Conservation (phyloP, 768 basidiomycete species). For the Lyophyllum atratum region DNA sequence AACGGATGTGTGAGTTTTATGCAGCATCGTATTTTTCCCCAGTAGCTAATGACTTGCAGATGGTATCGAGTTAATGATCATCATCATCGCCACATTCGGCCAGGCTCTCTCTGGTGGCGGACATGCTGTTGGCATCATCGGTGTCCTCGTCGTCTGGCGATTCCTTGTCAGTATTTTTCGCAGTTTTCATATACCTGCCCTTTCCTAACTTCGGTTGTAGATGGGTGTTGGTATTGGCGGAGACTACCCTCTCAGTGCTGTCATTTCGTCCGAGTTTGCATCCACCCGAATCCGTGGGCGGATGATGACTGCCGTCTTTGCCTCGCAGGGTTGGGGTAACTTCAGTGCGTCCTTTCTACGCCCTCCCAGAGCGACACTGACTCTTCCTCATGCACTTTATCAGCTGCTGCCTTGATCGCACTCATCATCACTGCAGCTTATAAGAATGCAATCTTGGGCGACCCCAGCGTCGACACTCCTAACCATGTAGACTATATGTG, state of each 20-base stretch:
- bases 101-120: constrained; percentile 75
- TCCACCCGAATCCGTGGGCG: constrained; percentile 75
- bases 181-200: background rate
- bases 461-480: constrained; percentile 36
- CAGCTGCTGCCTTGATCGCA: constrained; percentile 68
- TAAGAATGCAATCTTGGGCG: constrained; percentile 55
- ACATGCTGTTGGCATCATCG: constrained; percentile 70
- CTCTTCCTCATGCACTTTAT: background rate
- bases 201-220: constrained; percentile 27
- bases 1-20: constrained; percentile 68
- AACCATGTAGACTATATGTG: constrained; percentile 73
- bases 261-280: constrained; percentile 90
- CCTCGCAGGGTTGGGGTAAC: constrained; percentile 87
- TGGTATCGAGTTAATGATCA: constrained; percentile 77
- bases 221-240: constrained; percentile 87
- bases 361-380: background rate
- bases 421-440: constrained; percentile 66
- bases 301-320: constrained; percentile 89
- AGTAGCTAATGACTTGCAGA: constrained; percentile 35
- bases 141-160: constrained; percentile 81
- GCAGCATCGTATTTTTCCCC: background rate
- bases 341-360: constrained; percentile 47
- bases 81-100: constrained; percentile 77
- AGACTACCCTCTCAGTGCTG: constrained; percentile 83
- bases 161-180: constrained; percentile 51